Base-by-base conservation (phyloP, 495 filamentous ascomycete species). In the Aspergillus coremiiformis region DNA sequence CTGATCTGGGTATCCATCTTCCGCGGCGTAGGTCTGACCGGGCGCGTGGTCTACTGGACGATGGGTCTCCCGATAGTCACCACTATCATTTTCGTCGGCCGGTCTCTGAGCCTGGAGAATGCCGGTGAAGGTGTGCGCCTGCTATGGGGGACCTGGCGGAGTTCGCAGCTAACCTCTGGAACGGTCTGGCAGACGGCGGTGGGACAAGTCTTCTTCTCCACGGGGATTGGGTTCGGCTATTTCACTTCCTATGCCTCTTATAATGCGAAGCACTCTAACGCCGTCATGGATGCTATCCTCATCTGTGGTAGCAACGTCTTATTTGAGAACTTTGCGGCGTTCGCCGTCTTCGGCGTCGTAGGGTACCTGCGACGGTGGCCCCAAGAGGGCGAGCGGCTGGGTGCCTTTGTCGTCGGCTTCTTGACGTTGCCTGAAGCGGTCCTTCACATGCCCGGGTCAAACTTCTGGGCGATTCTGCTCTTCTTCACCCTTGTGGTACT, bases 31-130 rank as follows among this genome's bases (percentile, higher is more conserved):
- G 68, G 68, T 5, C 26, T 68, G 49, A 73, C 69, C 3, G 69
- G 69, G 14, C 68, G 69, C 1, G 69, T 70, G 29, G 68, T 70
- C 1, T 73, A 73, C 58, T 70, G 67, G 52, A 73, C 69, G 20
- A 72, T 73, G 69, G 69, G 67, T 14, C 52, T 73, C n/a, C 69
- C 69, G 3, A 70, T 73, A 30, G 58, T 70, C 49, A 65, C 55
- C n/a, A 63, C 55, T 12, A 61, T 69, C 51, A 72, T 72, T 42
- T 55, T 72, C 29, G 55, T 70, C 27, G 69, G 66, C 17, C 64
- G 67, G 8, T 49, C 62, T 3, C 54, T 58, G 10, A 66, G 66
- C 7, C 64, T 70, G 0, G 57, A 63, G 1, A 70, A 72, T 46
- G 69, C 67, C 11, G 11, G 53, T 7, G 60, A 58, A 39, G 67